Evolutionary conservation across 441 rosid genomes (phyloP), one percentile per base, ranked within the genome.

Genomic region (Gossypium davidsonii): DNA sequence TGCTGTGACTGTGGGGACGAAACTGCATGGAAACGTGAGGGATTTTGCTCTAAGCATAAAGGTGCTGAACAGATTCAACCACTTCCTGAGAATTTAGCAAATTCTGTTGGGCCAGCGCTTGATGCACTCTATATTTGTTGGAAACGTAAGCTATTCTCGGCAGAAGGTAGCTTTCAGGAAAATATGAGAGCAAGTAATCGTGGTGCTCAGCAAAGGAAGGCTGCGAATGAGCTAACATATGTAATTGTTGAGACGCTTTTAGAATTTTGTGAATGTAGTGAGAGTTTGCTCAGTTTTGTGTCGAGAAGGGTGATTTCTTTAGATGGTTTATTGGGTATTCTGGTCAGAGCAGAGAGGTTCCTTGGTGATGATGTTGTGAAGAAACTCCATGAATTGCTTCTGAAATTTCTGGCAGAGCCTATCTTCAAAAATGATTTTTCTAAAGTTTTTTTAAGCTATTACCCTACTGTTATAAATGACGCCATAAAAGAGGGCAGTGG

Each of bases 1-100:
- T 93, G 99, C 76, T 96, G 99, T 77, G 99, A 96, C 79, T 96
- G 99, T 82, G 99, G 99, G 67, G 99, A 96, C 78, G 90, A 81
- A 34, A 96, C 99, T 0, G 99, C 99, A 4, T 96, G 99, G 99
- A 96, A 89, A 75, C 86, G 84, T 10, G 98, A 89, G 65, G 99
- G 99, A 37, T 96, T 96, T 77, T 96, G 99, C 82, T 91, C 97
- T 0, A 88, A 78, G 64, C 99, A 96, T 83, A 89, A 85, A 88
- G 99, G 99, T 77, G 80, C 97, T 12, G 97, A 96, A 74, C 96
- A 90, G 89, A 96, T 96, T 85, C 90, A 85, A 64, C 97, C 97
- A 31, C 97, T 96, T 80, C 84, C 97, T 1, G 88, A 82, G 81
- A 85, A 86, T 82, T 71, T 83, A 76, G 96, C 90, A 28, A 79